Conservation (phyloP, 495 filamentous ascomycete species). For the Neurospora sp. region DNA sequence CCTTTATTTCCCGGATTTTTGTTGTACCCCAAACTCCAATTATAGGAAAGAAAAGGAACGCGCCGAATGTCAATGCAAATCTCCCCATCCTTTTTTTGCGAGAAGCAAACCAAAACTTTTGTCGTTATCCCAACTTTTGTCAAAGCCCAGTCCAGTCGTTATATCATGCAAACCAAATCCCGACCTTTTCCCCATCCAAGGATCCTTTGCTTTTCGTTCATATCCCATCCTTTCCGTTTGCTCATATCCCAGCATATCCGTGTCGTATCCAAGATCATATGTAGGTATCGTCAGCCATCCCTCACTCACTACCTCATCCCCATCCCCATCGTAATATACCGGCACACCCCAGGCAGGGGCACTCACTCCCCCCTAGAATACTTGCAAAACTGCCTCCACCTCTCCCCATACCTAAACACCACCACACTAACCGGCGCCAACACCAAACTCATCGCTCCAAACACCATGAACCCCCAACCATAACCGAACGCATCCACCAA, state of each 20-base stretch:
- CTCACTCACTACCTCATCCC: too few species aligned
- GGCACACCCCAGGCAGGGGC: too few species aligned
- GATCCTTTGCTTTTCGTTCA: not conserved
- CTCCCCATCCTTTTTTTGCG: not conserved
- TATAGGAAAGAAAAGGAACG: not conserved
- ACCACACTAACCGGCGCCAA: conserved; percentile 42
- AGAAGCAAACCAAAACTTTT: not conserved
- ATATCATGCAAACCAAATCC: not conserved
- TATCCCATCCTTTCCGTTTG: too few species aligned
- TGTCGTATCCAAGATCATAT: not conserved
- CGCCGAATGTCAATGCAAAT: not conserved
- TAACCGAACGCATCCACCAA: conserved; percentile 36
- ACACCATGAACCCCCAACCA: conserved; percentile 37
- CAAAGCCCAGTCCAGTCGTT: not conserved
- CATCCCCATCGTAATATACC: too few species aligned
- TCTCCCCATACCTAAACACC: conserved; percentile 37
- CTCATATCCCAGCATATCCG: too few species aligned
- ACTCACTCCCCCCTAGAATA: conserved; percentile 26
- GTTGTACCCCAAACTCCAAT: not conserved
- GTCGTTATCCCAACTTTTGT: not conserved
- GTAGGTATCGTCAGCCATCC: not conserved
- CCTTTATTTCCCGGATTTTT: not conserved
- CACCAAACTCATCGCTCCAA: conserved; percentile 26
- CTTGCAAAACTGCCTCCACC: conserved; percentile 39
- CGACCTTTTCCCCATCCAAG: not conserved